Evolutionary conservation across 2,329 filamentous ascomycete genomes (phyloP), one percentile per base, ranked within the genome.

Genomic region (Teratosphaeriaceae sp.): DNA sequence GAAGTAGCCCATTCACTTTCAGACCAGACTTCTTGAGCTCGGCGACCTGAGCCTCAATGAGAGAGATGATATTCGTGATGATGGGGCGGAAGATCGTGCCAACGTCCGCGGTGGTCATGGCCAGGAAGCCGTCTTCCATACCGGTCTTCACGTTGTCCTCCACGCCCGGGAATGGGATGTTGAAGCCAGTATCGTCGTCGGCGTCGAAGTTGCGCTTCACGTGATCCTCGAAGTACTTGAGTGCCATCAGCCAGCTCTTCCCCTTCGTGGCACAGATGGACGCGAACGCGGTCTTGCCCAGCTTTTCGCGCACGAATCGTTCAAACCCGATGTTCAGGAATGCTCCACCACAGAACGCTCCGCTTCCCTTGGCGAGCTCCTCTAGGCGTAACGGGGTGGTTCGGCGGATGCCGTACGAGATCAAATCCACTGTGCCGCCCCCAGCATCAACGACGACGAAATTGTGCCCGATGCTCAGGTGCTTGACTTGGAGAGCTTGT

Each of bases 151-250:
- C 80, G 45, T 88, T 82, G 54, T 88, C 84, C 0, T 83, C 74
- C 1, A 88, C 65, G 1, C 84, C 84, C 1, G 84, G 84, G 50
- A 88, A 84, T 0, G 84, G 84, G 3, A 88, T 75, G 44, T 86
- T 86, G 46, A 87, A 77, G 58, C 88, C 83, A 23, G 26, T 44
- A 16, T 36, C 33, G 29, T 79, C 73, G 49, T 84, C 77, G 55
- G 86, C 84, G 30, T 85, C 82, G 58, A 88, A 89, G 56, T 86
- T 87, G n/a, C 84, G 75, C 64, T 88, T 88, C 9, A 88, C 84
- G 57, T 86, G 87, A 56, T 88, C 84, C 56, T 88, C 84, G 63
- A 87, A 89, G 59, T 86, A 87, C 42, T 78, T 75, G 33, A 88
- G 68, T 1, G 80, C 84, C 63, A 67, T 68, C 30, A 66, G 82